Evolutionary conservation across 2,329 filamentous ascomycete species (phyloP).

Genomic region (Chrysoporthe deuterocubensis): DNA sequence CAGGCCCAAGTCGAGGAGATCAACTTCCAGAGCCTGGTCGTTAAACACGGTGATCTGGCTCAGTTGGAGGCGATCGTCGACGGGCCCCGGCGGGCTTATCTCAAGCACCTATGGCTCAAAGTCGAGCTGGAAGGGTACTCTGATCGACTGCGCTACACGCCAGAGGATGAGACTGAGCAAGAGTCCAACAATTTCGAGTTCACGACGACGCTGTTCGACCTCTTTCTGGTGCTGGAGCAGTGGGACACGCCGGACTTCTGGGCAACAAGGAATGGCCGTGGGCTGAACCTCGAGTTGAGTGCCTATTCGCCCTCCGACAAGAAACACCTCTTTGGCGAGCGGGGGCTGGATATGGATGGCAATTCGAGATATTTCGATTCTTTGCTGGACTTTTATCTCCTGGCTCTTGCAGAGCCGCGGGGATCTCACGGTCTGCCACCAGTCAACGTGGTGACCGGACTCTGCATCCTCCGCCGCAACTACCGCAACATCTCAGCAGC

Average conservation of each 20-base stretch:
- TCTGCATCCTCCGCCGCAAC: constrained; percentile 28
- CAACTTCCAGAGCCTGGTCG: constrained; percentile 33
- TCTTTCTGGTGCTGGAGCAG: constrained; percentile 33
- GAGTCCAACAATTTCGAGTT: constrained; percentile 35
- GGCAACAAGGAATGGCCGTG: constrained; percentile 18
- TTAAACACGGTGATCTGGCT: constrained; percentile 30
- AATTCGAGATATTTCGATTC: constrained; percentile 35
- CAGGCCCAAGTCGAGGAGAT: constrained; percentile 34
- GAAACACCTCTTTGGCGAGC: constrained; percentile 30
- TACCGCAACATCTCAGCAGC: constrained; percentile 27
- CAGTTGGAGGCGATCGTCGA: constrained; percentile 32
- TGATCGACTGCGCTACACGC: constrained; percentile 27
- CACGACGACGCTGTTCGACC: constrained; percentile 32
- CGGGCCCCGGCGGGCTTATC: constrained; percentile 31
- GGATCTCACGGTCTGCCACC: constrained; percentile 26
- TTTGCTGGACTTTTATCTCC: constrained; percentile 31
- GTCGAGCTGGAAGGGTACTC: constrained; percentile 34
- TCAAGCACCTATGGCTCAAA: constrained; percentile 32
- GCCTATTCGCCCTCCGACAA: constrained; percentile 33
- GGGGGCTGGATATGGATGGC: constrained; percentile 33
- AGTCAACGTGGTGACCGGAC: constrained; percentile 23
- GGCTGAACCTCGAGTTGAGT: constrained; percentile 34
- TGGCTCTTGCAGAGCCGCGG: constrained; percentile 21
- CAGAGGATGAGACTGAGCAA: constrained; percentile 34
- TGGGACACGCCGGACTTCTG: constrained; percentile 31